Conservation (phyloP, 306 rosid genomes). For the Quercus cerris region DNA sequence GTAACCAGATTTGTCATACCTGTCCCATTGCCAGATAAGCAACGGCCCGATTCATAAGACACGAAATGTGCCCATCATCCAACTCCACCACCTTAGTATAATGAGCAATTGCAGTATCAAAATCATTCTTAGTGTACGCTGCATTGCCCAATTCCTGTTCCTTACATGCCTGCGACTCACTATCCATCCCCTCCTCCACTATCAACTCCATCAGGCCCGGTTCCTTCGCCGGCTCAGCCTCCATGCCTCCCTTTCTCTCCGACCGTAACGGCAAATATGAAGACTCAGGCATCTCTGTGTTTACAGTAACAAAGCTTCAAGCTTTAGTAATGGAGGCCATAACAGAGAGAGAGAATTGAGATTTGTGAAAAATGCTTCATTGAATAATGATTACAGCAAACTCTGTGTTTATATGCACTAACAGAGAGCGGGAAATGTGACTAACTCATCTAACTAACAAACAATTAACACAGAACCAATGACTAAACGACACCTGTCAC, state of each 20-base stretch:
- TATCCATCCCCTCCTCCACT: slow-evolving; percentile 48
- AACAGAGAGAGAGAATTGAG: too few species aligned
- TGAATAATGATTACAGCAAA: too few species aligned
- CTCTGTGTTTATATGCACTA: too few species aligned
- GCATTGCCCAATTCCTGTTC: slow-evolving; percentile 90
- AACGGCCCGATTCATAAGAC: slow-evolving; percentile 77
- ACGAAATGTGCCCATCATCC: slow-evolving; percentile 81
- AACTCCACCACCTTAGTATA: slow-evolving; percentile 77
- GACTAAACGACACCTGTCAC: too few species aligned
- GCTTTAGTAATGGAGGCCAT: background rate
- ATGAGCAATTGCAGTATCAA: slow-evolving; percentile 71
- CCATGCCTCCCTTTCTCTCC: slow-evolving; percentile 56
- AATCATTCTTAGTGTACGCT: slow-evolving; percentile 86
- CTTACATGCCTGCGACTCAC: slow-evolving; percentile 63
- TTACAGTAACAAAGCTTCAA: slow-evolving; percentile 74
- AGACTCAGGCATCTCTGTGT: slow-evolving; percentile 58
- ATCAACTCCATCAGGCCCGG: slow-evolving; percentile 49
- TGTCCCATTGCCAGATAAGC: slow-evolving; percentile 84
- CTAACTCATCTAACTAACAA: too few species aligned
- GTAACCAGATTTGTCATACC: slow-evolving; percentile 33
- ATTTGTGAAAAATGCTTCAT: slow-evolving; percentile 37
- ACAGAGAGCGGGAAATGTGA: too few species aligned
- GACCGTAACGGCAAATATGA: slow-evolving; percentile 20
- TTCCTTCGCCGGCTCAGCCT: slow-evolving; percentile 50
- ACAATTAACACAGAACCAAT: too few species aligned